phyloP scores from a whole-genome alignment of 2,329 filamentous ascomycete species.

The Fusarium globosum region DNA sequence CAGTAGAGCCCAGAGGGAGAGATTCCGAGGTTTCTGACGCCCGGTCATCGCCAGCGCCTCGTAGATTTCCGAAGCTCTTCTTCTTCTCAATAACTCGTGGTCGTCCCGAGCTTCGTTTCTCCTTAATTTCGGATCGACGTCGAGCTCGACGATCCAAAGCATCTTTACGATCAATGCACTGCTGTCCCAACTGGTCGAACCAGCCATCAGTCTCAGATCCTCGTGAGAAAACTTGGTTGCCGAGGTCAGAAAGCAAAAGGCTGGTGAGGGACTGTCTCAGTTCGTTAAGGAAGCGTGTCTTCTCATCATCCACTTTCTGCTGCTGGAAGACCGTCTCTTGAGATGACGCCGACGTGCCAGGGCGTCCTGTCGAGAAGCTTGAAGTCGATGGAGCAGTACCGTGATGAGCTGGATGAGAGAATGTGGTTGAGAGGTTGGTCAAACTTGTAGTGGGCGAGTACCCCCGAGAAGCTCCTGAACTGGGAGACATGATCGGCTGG shows the following conservation, averaged over 20 bases:
- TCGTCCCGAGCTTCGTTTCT: constrained; percentile 59
- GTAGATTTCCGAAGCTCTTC: constrained; percentile 74
- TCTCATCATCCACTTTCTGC: constrained; percentile 73
- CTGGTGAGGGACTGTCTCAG: constrained; percentile 84
- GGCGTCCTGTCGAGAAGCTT: constrained; percentile 64
- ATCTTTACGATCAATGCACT: constrained; percentile 72
- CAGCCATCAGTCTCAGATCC: constrained; percentile 94
- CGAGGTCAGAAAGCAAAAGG: constrained; percentile 88
- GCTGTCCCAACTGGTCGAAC: constrained; percentile 76
- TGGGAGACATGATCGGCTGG: constrained; percentile 72
- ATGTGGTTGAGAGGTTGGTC: constrained; percentile 65
- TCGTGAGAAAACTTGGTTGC: constrained; percentile 83
- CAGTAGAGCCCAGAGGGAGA: constrained; percentile 53
- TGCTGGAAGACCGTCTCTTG: constrained; percentile 75
- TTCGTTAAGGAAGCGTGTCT: constrained; percentile 80
- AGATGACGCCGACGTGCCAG: constrained; percentile 74
- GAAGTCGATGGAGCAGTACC: constrained; percentile 57
- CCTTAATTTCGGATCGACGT: constrained; percentile 54
- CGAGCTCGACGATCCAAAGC: constrained; percentile 62
- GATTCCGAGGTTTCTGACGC: constrained; percentile 53
- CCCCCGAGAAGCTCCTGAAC: constrained; percentile 68
- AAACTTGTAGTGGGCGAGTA: constrained; percentile 73
- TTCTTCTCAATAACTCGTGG: constrained; percentile 70
- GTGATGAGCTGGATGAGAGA: constrained; percentile 57
- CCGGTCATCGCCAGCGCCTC: constrained; percentile 61